Base-by-base conservation (phyloP, 192 early-diverging fungal species). In the Backusella westeae region DNA sequence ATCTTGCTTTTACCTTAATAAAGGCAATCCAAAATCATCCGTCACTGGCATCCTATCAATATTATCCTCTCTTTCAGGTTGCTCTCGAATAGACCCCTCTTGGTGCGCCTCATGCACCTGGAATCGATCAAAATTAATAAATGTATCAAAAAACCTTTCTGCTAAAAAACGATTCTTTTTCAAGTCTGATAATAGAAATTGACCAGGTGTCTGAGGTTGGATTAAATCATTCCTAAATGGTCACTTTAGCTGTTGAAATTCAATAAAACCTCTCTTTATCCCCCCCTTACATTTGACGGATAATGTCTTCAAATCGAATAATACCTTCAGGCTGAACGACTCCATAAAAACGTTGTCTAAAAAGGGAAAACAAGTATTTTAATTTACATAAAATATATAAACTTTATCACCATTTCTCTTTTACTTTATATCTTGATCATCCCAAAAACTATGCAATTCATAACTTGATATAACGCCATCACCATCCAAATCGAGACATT, bases 401-500 rank as follows among this genome's bases (percentile, higher is more conserved):
- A 44, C 3, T 44, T 6, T 44, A 32, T 44, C 15, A 4, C 15
- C 15, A 14, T 17, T 10, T 44, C 15, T 44, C 15, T 34, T 14
- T 67, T 78, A 77, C 73, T 71, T 78, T 59, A 39, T 42, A 23
- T 72, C 85, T 83, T 98, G 97, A 80, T 98, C 95, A 63, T 92
- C 90, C 81, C 89, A 99, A 79, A 97, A 95, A 66, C 92, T 88
- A 65, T 90, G 85, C 6, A 99, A 82, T 84, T 99, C 97, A 79
- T 94, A 93, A n/a, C 93, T 85, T 21, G 91, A 89, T 23, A 98
- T 81, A 4, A 92, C 74, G 8, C 96, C 97, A 81, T 98, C 96
- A 17, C 92, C 93, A 80, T 99, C 96, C 10, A 93, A 79, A 78
- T 99, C 97, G 78, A 99, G 84, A 75, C 94, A 96, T 71, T 95